Base-by-base conservation (phyloP, 2,329 filamentous ascomycete genomes). In the Achaetomium macrosporum region DNA sequence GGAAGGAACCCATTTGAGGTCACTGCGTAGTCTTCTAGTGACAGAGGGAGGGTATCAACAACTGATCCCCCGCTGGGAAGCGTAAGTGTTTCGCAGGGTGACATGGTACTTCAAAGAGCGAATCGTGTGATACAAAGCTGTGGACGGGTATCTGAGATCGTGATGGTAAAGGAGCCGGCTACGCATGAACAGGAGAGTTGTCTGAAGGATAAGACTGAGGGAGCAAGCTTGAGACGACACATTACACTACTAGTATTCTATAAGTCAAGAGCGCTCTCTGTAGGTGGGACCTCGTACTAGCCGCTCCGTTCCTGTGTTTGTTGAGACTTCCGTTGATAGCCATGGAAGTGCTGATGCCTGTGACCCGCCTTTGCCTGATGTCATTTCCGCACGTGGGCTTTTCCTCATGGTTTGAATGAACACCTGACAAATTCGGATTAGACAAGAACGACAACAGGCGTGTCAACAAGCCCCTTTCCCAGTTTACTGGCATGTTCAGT, bases 1-100 rank as follows among this genome's bases (percentile, higher is more conserved):
- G 90, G 88, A 5, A 96, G 78, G 66, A 96, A 96, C 36, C 89
- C 90, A 68, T 88, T 81, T 19, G 39, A 35, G 13, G 59, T 57
- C 5, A 63, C 37, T 16, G 33, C 52, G 39, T 56, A 62, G n/a
- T 61, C 49, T 12, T 51, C 31, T 3, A 57, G 37, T 3, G 56
- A 42, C 2, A 49, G 1, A 5, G 42, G 42, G 7, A 19, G n/a
- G 2, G 46, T 9, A 5, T 30, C 41, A 10, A 13, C 16, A n/a
- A 19, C 25, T 6, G 33, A 31, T 7, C 40, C 41, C 20, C 47
- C 30, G 36, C 39, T 45, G 30, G 35, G 5, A 15, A 45, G 41
- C 25, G 35, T 42, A n/a, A 42, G 19, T 8, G 36, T 42, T 42
- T 59, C 61, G 40, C 13, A 55, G 5, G 59, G 58, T 3, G 58